Base-by-base conservation (phyloP, 257 asterid genomes). In the Nicotiana noctiflora region DNA sequence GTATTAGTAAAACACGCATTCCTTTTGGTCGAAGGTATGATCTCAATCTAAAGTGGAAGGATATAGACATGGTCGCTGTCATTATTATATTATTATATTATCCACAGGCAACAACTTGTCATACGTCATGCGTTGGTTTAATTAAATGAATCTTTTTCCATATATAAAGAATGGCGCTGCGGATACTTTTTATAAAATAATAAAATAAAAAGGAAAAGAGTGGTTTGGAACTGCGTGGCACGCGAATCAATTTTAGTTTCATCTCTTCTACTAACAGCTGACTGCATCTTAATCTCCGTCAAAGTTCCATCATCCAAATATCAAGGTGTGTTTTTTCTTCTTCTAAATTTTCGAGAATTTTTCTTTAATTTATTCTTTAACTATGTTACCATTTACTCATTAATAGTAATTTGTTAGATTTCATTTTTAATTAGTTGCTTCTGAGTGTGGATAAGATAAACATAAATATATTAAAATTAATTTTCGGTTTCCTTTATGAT, bases 231-330 rank as follows among this genome's bases (percentile, higher is more conserved):
- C 1, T 17, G 9, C 10, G 61, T 55, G 61, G 23, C 61, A 13
- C 17, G n/a, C 15, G 13, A 52, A 14, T 52, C 15, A 3, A 12
- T 12, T 12, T 17, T 5, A 1, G 61, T 55, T 5, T 55, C 3
- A 7, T 55, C 3, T 55, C 7, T 17, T 11, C 53, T 51, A 12
- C 55, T 12, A 51, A 51, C 55, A 12, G 61, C 21, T 17, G 21
- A 17, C 21, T 55, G 21, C 61, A 14, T 55, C 23, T 55, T 55
- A 0, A 2, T 63, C 82, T 79, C 80, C 83, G 86, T 90, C 89
- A 89, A 84, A 77, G 84, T 86, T 79, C 90, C 93, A 32, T 86
- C 87, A 31, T 82, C 92, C 70, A 80, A 84, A 85, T 66, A 84
- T 83, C 91, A 86, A 90, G 96, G 96, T 90, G 31, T 29, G 59